Percentiles rank a stretch among this genome's conserved stretches.
Evolutionary conservation across 2,329 filamentous ascomycete species (phyloP).

Genomic region (Aspergillus persii): DNA sequence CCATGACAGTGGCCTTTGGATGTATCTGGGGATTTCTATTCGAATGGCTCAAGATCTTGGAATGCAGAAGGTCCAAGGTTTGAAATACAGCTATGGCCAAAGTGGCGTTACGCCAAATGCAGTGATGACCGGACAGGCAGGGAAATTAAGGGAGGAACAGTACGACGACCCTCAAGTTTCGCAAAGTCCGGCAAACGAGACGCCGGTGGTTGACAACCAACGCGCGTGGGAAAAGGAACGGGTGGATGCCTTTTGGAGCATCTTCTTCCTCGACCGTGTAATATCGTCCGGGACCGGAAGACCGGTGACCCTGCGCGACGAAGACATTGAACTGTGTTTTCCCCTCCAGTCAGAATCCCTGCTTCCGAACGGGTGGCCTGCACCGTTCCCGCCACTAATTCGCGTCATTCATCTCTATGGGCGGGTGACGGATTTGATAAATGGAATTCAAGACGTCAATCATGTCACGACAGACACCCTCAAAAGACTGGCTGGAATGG

Average conservation of each 20-base stretch:
- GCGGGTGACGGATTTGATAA: constrained; percentile 77
- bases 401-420: constrained; percentile 85
- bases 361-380: constrained; percentile 64
- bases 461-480: constrained; percentile 75
- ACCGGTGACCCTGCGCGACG: constrained; percentile 77
- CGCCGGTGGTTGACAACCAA: constrained; percentile 55
- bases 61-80: constrained; percentile 75
- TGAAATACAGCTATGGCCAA: constrained; percentile 57
- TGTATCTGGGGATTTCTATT: constrained; percentile 86
- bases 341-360: constrained; percentile 54
- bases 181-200: constrained; percentile 22
- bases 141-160: constrained; percentile 44
- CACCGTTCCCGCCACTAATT: constrained; percentile 75
- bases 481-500: constrained; percentile 71
- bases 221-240: constrained; percentile 72
- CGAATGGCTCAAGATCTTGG: constrained; percentile 78
- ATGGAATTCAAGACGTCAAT: constrained; percentile 70
- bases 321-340: constrained; percentile 79
- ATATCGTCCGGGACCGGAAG: constrained; percentile 85
- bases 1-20: constrained; percentile 87
- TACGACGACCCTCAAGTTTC: constrained; percentile 43
- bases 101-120: constrained; percentile 57
- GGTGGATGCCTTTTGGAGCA: constrained; percentile 84
- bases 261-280: constrained; percentile 82
- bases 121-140: constrained; percentile 46